Base-by-base conservation (phyloP, 2,329 filamentous ascomycete species). In the Phyllachora maydis region DNA sequence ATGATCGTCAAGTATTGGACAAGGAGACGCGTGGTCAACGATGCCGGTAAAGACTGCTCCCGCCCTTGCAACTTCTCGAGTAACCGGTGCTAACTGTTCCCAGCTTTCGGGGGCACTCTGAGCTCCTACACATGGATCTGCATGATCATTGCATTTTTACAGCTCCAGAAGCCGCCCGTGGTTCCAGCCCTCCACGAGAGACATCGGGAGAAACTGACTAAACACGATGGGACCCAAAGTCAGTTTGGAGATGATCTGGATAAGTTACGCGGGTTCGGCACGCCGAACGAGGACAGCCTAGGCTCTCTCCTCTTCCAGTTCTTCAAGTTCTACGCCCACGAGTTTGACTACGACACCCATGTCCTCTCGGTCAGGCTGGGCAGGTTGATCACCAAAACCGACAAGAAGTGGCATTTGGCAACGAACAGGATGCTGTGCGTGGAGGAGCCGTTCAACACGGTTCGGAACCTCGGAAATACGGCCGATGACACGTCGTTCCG, bases 101-200 rank as follows among this genome's bases (percentile, higher is more conserved):
- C 42, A 90, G 88, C 77, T 28, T 81, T 82, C 42, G 83, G 88
- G 31, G 83, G 81, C 27, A 98, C 88, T 5, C 59, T 98, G 29
- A 95, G 85, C 47, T 98, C 88, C 11, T 98, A 98, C 43, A 93
- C 88, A 12, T 98, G 88, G 88, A 95, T 95, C 43, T 98, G 88
- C 48, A 68, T 98, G 59, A 91, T 95, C 35, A 75, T 98, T 42
- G 90, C 82, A 35, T 98, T 95, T 41, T 61, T 98, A 14, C 88
- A 98, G 49, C 75, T 81, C 24, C 70, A 82, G 37, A 62, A 74
- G 29, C 77, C 81, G 10, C 77, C 85, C 0, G 66, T 98, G 26
- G 50, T 98, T 12, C 88, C 88, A 4, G 69, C 77, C 10, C 57
- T 98, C 16, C 88, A 95, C 42, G 72, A 82, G 39, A 60, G 66